Conservation (phyloP, 371 early-diverging fungal genomes). For the Blastocladiella emersonii region DNA sequence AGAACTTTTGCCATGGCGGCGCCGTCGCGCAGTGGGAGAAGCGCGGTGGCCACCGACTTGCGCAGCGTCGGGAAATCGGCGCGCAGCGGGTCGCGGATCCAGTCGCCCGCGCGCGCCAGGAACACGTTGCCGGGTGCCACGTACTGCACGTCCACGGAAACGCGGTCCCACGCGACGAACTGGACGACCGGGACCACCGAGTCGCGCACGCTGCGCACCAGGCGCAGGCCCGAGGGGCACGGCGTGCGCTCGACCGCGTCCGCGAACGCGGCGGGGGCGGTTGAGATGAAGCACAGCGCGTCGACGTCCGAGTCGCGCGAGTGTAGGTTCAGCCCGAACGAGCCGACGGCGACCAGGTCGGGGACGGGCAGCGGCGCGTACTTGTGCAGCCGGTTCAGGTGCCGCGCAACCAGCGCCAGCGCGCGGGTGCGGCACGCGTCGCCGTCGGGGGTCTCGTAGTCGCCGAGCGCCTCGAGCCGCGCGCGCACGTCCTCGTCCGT, state of each 20-base stretch:
- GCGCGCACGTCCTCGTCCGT: background rate
- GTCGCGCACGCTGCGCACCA: background rate
- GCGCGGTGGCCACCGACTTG: background rate
- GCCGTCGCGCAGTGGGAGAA: background rate
- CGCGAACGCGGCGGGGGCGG: background rate
- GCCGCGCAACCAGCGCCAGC: background rate
- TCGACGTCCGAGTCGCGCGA: background rate
- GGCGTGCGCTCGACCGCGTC: background rate
- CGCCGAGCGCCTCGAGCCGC: background rate
- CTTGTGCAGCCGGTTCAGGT: background rate
- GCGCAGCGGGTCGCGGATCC: background rate
- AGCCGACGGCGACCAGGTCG: background rate
- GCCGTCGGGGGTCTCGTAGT: background rate
- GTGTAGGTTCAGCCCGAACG: background rate
- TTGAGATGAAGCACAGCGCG: background rate
- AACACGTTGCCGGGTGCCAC: background rate
- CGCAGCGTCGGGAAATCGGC: background rate
- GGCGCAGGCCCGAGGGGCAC: background rate
- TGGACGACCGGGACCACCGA: background rate
- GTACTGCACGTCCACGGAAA: background rate
- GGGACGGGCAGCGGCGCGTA: background rate
- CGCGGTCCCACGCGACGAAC: background rate
- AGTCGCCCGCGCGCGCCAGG: background rate
- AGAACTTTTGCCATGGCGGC: background rate
- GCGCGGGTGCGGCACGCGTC: background rate